Base-by-base conservation (phyloP, 768 basidiomycete genomes). In the Leccinum rimulosum region DNA sequence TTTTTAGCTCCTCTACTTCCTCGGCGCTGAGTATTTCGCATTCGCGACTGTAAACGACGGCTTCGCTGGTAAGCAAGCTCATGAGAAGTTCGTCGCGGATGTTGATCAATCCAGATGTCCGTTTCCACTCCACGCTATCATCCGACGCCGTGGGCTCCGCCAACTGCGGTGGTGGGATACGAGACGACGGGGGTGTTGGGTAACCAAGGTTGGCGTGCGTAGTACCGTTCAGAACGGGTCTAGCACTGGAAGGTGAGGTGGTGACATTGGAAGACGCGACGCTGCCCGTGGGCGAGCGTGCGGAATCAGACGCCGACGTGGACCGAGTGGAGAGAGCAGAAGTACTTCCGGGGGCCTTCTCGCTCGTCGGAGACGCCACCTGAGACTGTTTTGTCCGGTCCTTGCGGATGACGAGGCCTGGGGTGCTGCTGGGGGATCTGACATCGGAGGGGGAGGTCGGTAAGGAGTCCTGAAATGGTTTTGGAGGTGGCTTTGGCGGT, bases 41-140 rank as follows among this genome's bases (percentile, higher is more conserved):
- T 49, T 85, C 84, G 31, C 89, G 85, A 66, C 91, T 91, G 67
- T 98, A 94, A n/a, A 98, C 87, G 45, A 92, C 84, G 5, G 96
- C 96, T 74, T 98, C 94, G 56, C 94, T 94, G 45, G 95, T 91
- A 63, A 98, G 77, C 43, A 99, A 81, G 70, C 90, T 91, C 70
- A 97, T 82, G 62, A 98, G 80, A 50, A 98, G 82, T 61, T 95
- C 91, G 66, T 97, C 94, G 49, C 87, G 81, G 15, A 83, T 84
- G 61, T 84, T 86, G 56, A 82, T 71, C 50, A 75, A 61, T 8
- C 70, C 75, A 8, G 82, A 82, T 11, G 75, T 67, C 19, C 78
- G 78, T 63, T 81, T 80, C 73, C 74, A 74, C 31, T 76, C 76
- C 12, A 53, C 25, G 17, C 66, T 63, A 50, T 75, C 74, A 15